phyloP scores from a whole-genome alignment of 2,329 filamentous ascomycete genomes.

The Fusarium chlamydosporum region DNA sequence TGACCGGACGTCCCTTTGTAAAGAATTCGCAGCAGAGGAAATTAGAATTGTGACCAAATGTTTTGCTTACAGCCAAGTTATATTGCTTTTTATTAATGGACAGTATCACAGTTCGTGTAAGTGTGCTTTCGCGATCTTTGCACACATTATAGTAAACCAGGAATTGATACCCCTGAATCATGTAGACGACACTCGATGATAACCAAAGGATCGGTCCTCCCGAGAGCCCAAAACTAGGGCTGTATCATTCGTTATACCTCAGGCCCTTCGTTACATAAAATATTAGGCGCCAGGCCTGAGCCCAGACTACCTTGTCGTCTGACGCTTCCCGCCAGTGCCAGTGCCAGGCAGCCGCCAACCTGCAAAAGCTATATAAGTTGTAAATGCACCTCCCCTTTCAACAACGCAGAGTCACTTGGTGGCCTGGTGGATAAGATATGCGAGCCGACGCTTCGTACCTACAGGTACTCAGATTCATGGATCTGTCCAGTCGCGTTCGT shows the following conservation, averaged over 20 bases:
- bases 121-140: background rate
- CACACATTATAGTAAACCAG: background rate
- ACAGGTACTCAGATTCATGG: background rate
- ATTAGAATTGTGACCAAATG: background rate
- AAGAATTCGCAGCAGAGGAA: background rate
- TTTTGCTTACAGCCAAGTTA: background rate
- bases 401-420: conserved; percentile 1
- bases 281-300: background rate
- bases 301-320: background rate
- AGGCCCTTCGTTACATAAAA: background rate
- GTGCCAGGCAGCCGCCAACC: background rate
- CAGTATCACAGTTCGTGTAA: background rate
- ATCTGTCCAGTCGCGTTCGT: too few species aligned
- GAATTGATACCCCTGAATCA: background rate
- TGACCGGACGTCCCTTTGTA: background rate
- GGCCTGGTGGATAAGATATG: background rate
- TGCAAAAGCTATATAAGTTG: background rate
- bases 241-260: background rate
- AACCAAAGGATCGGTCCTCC: background rate
- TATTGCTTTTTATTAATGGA: background rate
- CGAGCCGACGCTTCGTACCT: too few species aligned
- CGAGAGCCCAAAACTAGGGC: fast-evolving
- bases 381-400: background rate
- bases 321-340: background rate
- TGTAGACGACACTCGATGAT: background rate